Base-by-base conservation (phyloP, 345 rosid species). In the Murraya koenigii region DNA sequence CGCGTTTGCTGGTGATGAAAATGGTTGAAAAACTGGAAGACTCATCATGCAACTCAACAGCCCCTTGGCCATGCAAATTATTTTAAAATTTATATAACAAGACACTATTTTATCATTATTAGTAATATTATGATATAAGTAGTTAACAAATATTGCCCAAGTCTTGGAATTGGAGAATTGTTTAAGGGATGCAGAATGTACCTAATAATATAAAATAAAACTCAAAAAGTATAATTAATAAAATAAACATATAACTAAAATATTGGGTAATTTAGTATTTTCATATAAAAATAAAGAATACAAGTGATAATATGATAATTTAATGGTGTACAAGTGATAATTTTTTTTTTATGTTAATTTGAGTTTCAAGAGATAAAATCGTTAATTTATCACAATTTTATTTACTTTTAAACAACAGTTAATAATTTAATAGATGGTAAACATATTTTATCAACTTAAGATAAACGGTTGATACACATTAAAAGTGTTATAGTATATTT, bases 391-490 rank as follows among this genome's bases (percentile, higher is more conserved):
- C 9, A 39, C 0, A 39, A 39, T n/a, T 39, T 39, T 0, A 39
- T 39, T 9, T 8, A 39, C 0, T 36, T 36, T 36, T 1, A 6
- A 36, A 36, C 1, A 2, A 6, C 8, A 36, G 7, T 0, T 33
- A 33, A 33, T 33, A 33, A 3, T 33, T 33, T 33, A 33, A 33
- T 33, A 1, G 7, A 35, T 2, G 7, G 7, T 33, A 33, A 3
- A 33, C 36, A 36, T 1, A 36, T 36, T 7, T 36, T 36, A 0
- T 7, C 7, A 36, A 9, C 3, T 39, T 9, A 39, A 0, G 10
- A 2, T 39, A 9, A 0, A 9, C 0, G 0, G 9, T 0, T 9
- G 2, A 2, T 41, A 10, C 11, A 10, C 3, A 10, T 10, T 10
- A 0, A 41, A 10, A 41, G 0, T 41, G 0, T 1, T 39, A 2